Base-by-base conservation (phyloP, 345 rosid species). In the Linum tenue region DNA sequence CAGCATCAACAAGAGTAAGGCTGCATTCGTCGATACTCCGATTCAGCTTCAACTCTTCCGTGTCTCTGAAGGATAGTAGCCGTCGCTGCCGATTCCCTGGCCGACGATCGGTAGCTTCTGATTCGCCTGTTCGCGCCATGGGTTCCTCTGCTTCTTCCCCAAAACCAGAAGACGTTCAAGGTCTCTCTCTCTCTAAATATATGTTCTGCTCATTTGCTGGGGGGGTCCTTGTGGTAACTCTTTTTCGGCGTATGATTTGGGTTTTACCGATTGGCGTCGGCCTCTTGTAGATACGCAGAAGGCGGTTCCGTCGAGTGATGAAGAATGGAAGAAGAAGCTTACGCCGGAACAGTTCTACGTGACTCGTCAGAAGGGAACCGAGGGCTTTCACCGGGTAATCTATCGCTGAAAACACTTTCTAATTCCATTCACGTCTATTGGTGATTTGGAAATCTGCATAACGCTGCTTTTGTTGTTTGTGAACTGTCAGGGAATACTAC, bases 311-410 rank as follows among this genome's bases (percentile, higher is more conserved):
- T 44, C 80, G 62, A 83, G 83, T 37, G 81, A 86, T 63, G 86
- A 67, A 22, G 96, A 92, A 62, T 85, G 85, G 97, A 88, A 88
- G 86, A 81, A 76, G 75, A 74, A 73, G 64, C 98, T 92, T 4
- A 81, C 89, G 62, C 67, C 69, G 0, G 83, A 92, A 70, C 97
- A 92, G 62, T 90, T 80, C 65, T 79, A 86, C 73, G 50, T 89
- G 62, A 79, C 98, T 16, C 84, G 97, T 37, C 86, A 86, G 39
- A 87, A 92, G 62, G 97, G 98, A 7, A 89, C 97, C 0, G 98
- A 92, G 91, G 78, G 98, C 98, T 44, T 92, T 92, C 76, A 80
- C 84, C 7, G 97, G 97, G 98, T 89, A 86, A 22, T 22, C 31
- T 68, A 78, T 61, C 76, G 31, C 31, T 22, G 31, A 22, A 22